These are phyloP conservation scores for Vigna mungo DNA, from an alignment of 306 rosid species.

Conservation along the genomic window DNA sequence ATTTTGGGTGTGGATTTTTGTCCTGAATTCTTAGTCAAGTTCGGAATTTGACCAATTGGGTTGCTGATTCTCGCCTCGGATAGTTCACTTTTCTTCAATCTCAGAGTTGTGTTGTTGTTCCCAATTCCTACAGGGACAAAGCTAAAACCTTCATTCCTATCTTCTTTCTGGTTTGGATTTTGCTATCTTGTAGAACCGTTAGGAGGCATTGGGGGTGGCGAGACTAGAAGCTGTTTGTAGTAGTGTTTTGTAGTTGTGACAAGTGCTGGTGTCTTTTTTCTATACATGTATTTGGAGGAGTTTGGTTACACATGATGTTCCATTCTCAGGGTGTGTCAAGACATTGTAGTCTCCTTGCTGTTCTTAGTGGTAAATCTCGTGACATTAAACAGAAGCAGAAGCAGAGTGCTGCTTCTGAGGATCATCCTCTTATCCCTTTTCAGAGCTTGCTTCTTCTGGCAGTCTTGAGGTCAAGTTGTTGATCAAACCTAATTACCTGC, in stretches of 20 bases:
- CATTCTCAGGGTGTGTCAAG: conserved; percentile 53
- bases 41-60: conserved; percentile 30
- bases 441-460: conserved; percentile 54
- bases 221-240: conserved; percentile 21
- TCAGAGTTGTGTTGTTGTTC: conserved; percentile 26
- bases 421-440: conserved; percentile 46
- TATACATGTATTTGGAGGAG: conserved; percentile 42
- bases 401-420: conserved; percentile 42
- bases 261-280: conserved; percentile 8
- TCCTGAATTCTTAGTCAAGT: conserved; percentile 33
- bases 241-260: conserved; percentile 23
- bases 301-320: conserved; percentile 54
- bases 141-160: conserved; percentile 5
- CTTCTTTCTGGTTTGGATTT: conserved; percentile 36
- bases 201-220: conserved; percentile 29
- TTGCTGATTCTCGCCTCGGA: conserved; percentile 43
- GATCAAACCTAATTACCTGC: conserved; percentile 54
- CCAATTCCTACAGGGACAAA: conserved; percentile 26
- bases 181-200: conserved; percentile 25
- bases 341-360: conserved; percentile 58
- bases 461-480: conserved; percentile 56
- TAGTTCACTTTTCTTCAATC: conserved; percentile 47
- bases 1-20: conserved; percentile 40
- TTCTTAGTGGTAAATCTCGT: conserved; percentile 51
- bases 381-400: conserved; percentile 51